These are phyloP conservation scores for Colletotrichum eleusines DNA, from an alignment of 2,329 filamentous ascomycete genomes.

Conservation along the genomic window DNA sequence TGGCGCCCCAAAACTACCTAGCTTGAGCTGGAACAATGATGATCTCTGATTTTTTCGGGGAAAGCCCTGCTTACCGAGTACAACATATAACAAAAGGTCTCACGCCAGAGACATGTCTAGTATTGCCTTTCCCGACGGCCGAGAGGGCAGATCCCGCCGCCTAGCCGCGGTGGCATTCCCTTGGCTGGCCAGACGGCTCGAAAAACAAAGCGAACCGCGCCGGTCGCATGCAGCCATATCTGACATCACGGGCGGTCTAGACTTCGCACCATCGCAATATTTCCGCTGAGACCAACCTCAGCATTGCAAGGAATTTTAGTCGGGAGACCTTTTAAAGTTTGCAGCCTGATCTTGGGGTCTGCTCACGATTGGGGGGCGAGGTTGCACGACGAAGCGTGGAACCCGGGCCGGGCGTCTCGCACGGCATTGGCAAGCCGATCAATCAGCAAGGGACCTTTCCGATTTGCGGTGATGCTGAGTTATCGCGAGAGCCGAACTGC, in stretches of 20 bases:
- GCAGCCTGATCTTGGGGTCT: background rate
- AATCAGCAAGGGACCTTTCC: background rate
- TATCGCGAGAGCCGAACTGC: too few species aligned
- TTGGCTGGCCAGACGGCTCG: constrained; percentile 24
- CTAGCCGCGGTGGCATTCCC: background rate
- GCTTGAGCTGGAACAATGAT: constrained; percentile 6
- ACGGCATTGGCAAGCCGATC: constrained; percentile 12
- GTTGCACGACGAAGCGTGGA: background rate
- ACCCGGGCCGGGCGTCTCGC: too few species aligned
- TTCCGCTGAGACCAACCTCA: too few species aligned
- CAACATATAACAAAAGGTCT: background rate
- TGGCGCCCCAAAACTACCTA: background rate
- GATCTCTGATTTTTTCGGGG: constrained; percentile 4
- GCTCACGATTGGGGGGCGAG: background rate
- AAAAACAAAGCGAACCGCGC: background rate
- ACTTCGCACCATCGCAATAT: background rate
- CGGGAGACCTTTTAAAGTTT: background rate
- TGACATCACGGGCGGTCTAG: background rate
- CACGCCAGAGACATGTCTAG: constrained; percentile 10
- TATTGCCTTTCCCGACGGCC: background rate
- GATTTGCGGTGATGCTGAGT: background rate
- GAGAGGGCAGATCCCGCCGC: constrained; percentile 13
- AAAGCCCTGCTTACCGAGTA: background rate
- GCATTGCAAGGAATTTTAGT: background rate
- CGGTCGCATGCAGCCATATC: constrained; percentile 29